Percentiles rank a stretch among this genome's conserved stretches.
phyloP scores from a whole-genome alignment of 2,329 filamentous ascomycete genomes.

The Anisogramma anomala region DNA sequence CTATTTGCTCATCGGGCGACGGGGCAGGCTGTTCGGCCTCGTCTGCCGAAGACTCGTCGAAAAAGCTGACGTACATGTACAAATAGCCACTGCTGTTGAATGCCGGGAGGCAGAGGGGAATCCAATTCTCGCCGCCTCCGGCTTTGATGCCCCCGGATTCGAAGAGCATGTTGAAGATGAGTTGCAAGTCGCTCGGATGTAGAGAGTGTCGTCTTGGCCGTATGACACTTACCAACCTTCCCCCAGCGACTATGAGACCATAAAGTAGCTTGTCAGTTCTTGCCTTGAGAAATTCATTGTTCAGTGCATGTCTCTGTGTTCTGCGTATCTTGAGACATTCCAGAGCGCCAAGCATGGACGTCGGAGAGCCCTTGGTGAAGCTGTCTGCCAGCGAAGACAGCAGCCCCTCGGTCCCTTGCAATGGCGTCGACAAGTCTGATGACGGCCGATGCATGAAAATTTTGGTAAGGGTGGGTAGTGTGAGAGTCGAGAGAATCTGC shows the following conservation, averaged over 20 bases:
- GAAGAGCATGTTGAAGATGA: constrained; percentile 99
- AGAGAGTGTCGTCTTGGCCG: constrained; percentile 89
- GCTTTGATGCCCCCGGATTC: constrained; percentile 86
- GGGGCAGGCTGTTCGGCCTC: constrained; percentile 39
- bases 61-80: constrained; percentile 98
- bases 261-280: constrained; percentile 74
- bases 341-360: constrained; percentile 74
- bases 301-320: constrained; percentile 73
- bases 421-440: constrained; percentile 79
- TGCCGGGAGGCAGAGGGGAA: constrained; percentile 85
- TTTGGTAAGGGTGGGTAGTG: constrained; percentile 71
- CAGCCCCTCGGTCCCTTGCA: constrained; percentile 83
- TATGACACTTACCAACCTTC: constrained; percentile 86
- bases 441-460: constrained; percentile 86
- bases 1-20: constrained; percentile 67
- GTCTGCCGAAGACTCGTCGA: constrained; percentile 46
- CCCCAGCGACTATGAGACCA: constrained; percentile 84
- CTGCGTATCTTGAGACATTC: constrained; percentile 92
- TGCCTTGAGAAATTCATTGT: constrained; percentile 72
- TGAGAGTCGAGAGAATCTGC: constrained; percentile 94
- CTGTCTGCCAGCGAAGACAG: constrained; percentile 87
- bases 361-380: constrained; percentile 86
- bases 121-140: constrained; percentile 90
- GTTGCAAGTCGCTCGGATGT: constrained; percentile 86
- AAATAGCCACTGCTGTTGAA: constrained; percentile 96